Conservation (phyloP, 495 filamentous ascomycete species). For the Podospora didyma region DNA sequence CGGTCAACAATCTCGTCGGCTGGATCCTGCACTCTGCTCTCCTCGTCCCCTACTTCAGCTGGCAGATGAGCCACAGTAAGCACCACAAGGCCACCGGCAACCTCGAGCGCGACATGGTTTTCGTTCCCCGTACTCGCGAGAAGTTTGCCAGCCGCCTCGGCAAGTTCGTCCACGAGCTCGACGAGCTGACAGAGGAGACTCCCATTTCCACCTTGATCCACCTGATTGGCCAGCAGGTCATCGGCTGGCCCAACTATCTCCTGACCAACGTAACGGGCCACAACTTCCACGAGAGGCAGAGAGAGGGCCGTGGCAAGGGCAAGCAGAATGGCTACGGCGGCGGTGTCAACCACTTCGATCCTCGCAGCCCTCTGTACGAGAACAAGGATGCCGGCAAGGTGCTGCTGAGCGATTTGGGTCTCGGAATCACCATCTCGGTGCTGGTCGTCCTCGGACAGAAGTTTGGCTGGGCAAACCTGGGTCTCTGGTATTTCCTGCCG, state of each 20-base stretch:
- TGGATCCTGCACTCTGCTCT: slow-evolving; percentile 80
- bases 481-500: slow-evolving; percentile 90
- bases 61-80: slow-evolving; percentile 91
- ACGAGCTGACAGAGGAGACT: slow-evolving; percentile 90
- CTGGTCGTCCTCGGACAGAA: slow-evolving; percentile 60
- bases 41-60: slow-evolving; percentile 85
- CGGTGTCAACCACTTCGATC: slow-evolving; percentile 94
- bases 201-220: slow-evolving; percentile 73
- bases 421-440: slow-evolving; percentile 52
- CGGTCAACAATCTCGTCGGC: slow-evolving; percentile 79
- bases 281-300: slow-evolving; percentile 78
- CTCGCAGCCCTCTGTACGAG: slow-evolving; percentile 84
- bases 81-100: slow-evolving; percentile 96
- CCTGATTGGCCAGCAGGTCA: slow-evolving; percentile 77
- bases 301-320: slow-evolving; percentile 83
- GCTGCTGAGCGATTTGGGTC: slow-evolving; percentile 75
- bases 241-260: slow-evolving; percentile 88
- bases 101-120: slow-evolving; percentile 96
- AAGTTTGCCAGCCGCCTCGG: slow-evolving; percentile 68
- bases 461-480: slow-evolving; percentile 79
- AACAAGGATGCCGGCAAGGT: slow-evolving; percentile 81
- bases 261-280: slow-evolving; percentile 89
- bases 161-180: slow-evolving; percentile 67
- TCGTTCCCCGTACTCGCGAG: slow-evolving; percentile 81
- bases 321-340: slow-evolving; percentile 76